phyloP scores from a whole-genome alignment of 768 basidiomycete genomes.

The Rhizopogon sp. region DNA sequence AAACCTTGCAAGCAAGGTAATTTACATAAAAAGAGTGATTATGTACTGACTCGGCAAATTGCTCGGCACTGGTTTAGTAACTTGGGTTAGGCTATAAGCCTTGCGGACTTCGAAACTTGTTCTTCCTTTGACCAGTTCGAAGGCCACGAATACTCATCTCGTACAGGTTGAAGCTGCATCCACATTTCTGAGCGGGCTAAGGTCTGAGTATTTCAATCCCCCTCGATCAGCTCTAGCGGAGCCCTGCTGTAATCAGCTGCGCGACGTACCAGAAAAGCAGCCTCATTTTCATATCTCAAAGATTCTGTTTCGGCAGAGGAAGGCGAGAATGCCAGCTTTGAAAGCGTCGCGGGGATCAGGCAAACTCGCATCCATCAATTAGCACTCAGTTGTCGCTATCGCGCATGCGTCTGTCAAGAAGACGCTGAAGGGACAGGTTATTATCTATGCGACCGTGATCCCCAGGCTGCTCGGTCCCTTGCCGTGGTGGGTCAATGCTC shows the following conservation, averaged over 20 bases:
- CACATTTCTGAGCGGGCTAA: conserved; percentile 64
- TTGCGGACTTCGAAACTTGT: no score
- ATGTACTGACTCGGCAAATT: no score
- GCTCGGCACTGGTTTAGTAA: no score
- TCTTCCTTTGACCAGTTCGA: conserved; percentile 28
- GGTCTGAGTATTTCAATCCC: conserved; percentile 70
- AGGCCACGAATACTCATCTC: conserved; percentile 64
- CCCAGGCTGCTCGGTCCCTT: not conserved
- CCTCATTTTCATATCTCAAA: conserved; percentile 30
- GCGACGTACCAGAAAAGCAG: conserved; percentile 62
- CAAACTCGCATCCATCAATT: conserved; percentile 12
- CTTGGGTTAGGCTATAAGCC: no score
- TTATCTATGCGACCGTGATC: no score
- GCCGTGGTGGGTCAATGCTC: not conserved
- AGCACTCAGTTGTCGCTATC: not conserved
- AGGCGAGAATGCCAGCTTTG: conserved; percentile 33
- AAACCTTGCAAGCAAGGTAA: not conserved
- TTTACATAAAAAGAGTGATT: no score
- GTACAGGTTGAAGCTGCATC: conserved; percentile 37
- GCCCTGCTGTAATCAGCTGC: conserved; percentile 48
- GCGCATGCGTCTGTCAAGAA: not conserved
- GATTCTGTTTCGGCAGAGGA: conserved; percentile 34
- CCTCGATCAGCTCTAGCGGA: conserved; percentile 57
- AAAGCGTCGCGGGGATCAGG: conserved; percentile 54
- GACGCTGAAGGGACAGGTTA: not conserved